Evolutionary conservation across 345 rosid species (phyloP).

Genomic region (Lumnitzera littorea): DNA sequence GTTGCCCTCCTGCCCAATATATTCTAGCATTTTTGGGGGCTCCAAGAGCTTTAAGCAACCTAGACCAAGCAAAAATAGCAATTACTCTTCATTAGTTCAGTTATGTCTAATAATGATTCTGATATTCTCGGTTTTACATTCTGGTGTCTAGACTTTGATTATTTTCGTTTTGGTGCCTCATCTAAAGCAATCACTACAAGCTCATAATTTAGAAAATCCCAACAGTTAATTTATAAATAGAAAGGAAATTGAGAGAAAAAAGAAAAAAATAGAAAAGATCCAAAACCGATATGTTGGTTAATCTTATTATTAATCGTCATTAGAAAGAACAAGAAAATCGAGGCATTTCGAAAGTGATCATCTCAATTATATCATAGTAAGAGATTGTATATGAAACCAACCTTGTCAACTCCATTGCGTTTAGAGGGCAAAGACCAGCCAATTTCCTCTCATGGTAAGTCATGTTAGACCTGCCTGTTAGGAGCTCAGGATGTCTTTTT

Average conservation of each 20-base stretch:
- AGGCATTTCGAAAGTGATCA: background rate
- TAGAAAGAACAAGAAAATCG: background rate
- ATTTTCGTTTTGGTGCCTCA: too few relatives aligned
- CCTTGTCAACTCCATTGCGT: slow-evolving; percentile 83
- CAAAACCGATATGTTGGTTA: too few relatives aligned
- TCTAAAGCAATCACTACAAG: too few relatives aligned
- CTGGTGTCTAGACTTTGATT: too few relatives aligned
- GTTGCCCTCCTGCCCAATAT: slow-evolving; percentile 96
- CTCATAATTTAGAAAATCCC: too few relatives aligned
- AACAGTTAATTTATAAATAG: too few relatives aligned
- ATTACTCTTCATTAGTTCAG: too few relatives aligned
- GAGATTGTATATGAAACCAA: slow-evolving; percentile 12
- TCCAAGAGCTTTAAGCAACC: slow-evolving; percentile 93
- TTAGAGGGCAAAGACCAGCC: slow-evolving; percentile 89
- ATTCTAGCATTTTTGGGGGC: slow-evolving; percentile 68
- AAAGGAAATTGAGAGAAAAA: too few relatives aligned
- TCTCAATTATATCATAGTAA: background rate
- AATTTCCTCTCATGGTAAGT: slow-evolving; percentile 64
- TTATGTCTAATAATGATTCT: too few relatives aligned
- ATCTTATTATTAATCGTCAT: background rate
- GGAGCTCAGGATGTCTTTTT: slow-evolving; percentile 75
- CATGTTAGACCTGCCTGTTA: slow-evolving; percentile 81
- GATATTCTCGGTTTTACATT: too few relatives aligned
- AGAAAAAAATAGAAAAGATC: too few relatives aligned
- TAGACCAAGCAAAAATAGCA: slow-evolving; percentile 5